phyloP scores from a whole-genome alignment of 345 rosid genomes.

The Turritis glabra region DNA sequence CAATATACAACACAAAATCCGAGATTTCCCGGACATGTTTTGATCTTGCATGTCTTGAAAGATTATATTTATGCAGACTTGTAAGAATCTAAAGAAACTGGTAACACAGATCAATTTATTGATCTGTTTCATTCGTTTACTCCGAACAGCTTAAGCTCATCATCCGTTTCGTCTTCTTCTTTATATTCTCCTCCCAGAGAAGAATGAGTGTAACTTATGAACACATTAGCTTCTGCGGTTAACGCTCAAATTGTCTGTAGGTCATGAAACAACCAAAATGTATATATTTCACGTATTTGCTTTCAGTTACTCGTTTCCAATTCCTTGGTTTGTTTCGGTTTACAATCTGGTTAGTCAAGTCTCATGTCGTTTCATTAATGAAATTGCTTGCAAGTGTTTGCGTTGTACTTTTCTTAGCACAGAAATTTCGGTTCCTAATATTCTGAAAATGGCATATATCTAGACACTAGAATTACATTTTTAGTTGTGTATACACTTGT shows the following conservation, averaged over 20 bases:
- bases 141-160: too few species aligned
- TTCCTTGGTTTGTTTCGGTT: neutral
- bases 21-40: neutral
- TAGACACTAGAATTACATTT: too few species aligned
- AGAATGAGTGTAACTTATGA: constrained; percentile 15
- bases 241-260: constrained; percentile 11
- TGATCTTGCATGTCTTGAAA: neutral
- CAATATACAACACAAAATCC: constrained; percentile 26
- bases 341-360: neutral
- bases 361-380: too few species aligned
- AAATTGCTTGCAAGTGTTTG: neutral
- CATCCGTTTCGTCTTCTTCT: too few species aligned
- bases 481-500: too few species aligned
- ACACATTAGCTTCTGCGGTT: constrained; percentile 7
- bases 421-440: neutral
- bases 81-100: neutral
- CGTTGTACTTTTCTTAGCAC: neutral
- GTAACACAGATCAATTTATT: too few species aligned
- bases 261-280: constrained; percentile 9
- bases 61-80: neutral
- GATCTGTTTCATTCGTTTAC: too few species aligned
- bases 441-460: too few species aligned
- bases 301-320: neutral
- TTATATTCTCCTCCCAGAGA: too few species aligned
- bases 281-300: constrained; percentile 13